Percentiles rank a stretch among this genome's conserved stretches.
Evolutionary conservation across 2,329 filamentous ascomycete species (phyloP).

Genomic region (Pseudogymnoascus pannorum): DNA sequence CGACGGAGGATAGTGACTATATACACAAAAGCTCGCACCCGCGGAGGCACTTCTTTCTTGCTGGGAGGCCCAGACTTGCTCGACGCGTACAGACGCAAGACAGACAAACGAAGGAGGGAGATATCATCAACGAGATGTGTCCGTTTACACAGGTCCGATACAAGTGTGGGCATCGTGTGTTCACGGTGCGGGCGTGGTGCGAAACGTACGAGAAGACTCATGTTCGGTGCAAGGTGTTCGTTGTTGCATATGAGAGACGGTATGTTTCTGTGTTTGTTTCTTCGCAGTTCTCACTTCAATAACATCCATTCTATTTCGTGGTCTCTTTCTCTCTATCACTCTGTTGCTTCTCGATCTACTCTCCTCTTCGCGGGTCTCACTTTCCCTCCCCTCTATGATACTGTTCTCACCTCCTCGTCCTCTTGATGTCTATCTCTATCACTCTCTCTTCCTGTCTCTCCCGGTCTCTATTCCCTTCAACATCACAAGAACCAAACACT

Average conservation of each 20-base stretch:
- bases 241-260: slow-evolving; percentile 34
- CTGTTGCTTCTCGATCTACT: neutral
- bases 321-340: neutral
- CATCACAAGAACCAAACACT: neutral
- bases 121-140: slow-evolving; percentile 38
- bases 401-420: neutral
- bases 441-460: neutral
- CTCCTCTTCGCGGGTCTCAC: neutral
- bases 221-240: slow-evolving; percentile 46
- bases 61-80: neutral
- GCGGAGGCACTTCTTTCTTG: neutral
- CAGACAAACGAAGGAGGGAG: neutral
- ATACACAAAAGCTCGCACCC: neutral
- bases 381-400: neutral
- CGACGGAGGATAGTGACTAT: neutral
- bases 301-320: neutral
- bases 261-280: neutral
- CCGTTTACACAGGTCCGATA: slow-evolving; percentile 54
- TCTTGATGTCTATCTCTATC: neutral
- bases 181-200: slow-evolving; percentile 50
- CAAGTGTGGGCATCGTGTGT: slow-evolving; percentile 47
- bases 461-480: neutral
- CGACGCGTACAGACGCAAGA: neutral
- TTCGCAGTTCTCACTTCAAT: slow-evolving; percentile 28
- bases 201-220: slow-evolving; percentile 41